Evolutionary conservation across 805 yeast genomes (phyloP).

Genomic region (Saccharomyces jurei): DNA sequence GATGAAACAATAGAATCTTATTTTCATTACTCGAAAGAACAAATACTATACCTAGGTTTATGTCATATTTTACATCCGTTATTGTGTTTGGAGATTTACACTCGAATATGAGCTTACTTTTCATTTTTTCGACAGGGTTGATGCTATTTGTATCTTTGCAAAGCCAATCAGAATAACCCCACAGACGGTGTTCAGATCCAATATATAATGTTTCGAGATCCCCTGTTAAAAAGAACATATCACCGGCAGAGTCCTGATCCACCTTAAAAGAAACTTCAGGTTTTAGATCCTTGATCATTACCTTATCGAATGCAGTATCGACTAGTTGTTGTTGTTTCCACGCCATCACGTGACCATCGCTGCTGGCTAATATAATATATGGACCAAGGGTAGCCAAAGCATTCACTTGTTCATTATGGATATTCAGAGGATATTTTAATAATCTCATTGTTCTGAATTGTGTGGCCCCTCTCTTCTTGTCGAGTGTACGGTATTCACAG

Average conservation of each 20-base stretch:
- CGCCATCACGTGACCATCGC: conserved; percentile 21
- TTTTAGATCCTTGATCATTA: conserved; percentile 12
- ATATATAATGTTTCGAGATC: conserved; percentile 10
- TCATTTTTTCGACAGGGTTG: not conserved
- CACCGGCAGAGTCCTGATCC: conserved; percentile 3
- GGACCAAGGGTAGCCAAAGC: conserved; percentile 17
- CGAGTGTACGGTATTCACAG: not conserved
- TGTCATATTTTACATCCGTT: conserved; percentile 25
- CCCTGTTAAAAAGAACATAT: conserved; percentile 14
- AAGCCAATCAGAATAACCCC: conserved; percentile 14
- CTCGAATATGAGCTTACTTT: conserved; percentile 4
- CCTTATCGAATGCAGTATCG: conserved; percentile 26
- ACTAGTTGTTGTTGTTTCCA: conserved; percentile 21
- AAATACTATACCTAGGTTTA: conserved; percentile 11
- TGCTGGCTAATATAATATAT: conserved; percentile 15
- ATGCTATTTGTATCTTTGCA: conserved; percentile 1
- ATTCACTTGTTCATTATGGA: conserved; percentile 20
- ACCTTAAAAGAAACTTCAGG: conserved; percentile 3
- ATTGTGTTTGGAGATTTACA: conserved; percentile 16
- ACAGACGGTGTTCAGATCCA: conserved; percentile 19
- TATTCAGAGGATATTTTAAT: conserved; percentile 21
- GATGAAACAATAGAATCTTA: conserved; percentile 13
- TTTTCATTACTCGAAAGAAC: conserved; percentile 19
- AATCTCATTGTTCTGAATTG: conserved; percentile 18
- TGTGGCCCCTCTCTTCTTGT: not conserved